phyloP scores from a whole-genome alignment of 306 rosid genomes.

The Urtica urens region DNA sequence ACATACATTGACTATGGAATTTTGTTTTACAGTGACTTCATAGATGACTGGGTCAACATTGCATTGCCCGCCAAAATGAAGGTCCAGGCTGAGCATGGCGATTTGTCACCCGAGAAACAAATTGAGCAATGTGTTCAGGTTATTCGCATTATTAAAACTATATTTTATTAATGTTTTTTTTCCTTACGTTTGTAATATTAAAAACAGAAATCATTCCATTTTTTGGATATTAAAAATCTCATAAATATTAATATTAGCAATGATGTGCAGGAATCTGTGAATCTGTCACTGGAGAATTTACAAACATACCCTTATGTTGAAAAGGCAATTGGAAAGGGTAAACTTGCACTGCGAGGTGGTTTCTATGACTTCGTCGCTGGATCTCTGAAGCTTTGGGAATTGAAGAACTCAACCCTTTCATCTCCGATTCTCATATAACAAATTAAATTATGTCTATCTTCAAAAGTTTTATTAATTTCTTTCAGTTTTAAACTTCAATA shows the following conservation, averaged over 20 bases:
- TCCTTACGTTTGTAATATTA: too few relatives aligned
- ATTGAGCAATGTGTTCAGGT: constrained; percentile 38
- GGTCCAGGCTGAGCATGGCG: constrained; percentile 15
- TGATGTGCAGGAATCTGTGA: constrained; percentile 66
- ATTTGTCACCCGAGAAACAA: constrained; percentile 5
- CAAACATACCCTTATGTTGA: constrained; percentile 41
- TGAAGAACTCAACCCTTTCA: neutral
- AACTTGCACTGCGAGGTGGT: constrained; percentile 31
- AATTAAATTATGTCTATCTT: too few relatives aligned
- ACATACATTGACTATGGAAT: neutral
- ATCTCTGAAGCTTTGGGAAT: constrained; percentile 43
- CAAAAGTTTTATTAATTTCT: too few relatives aligned
- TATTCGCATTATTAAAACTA: too few relatives aligned
- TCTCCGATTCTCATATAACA: too few relatives aligned
- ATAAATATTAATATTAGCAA: too few relatives aligned
- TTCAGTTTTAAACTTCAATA: too few relatives aligned
- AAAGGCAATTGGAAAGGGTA: constrained; percentile 12
- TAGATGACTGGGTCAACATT: constrained; percentile 64
- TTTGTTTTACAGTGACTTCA: constrained; percentile 41
- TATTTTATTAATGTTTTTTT: too few relatives aligned
- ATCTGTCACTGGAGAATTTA: constrained; percentile 39
- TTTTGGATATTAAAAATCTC: too few relatives aligned
- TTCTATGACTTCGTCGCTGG: constrained; percentile 51
- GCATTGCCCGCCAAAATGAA: constrained; percentile 36
- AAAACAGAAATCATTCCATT: too few relatives aligned